phyloP scores from a whole-genome alignment of 179 eudicot genomes.

The Beta lomatogona region DNA sequence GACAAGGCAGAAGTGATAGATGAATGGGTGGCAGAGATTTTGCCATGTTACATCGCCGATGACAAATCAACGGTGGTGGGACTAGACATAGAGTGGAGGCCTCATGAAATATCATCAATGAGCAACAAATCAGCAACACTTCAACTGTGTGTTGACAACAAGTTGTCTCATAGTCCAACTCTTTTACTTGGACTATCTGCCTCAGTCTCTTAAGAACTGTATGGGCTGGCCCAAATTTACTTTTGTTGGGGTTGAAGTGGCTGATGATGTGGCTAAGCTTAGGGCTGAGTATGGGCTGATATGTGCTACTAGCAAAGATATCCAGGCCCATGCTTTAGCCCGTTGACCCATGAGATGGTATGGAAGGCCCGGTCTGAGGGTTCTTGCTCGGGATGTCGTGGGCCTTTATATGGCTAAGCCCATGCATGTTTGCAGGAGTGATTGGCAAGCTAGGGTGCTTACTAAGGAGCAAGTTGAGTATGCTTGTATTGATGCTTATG shows the following conservation, averaged over 20 bases:
- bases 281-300: constrained; percentile 50
- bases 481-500: too few species aligned
- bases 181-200: constrained; percentile 18
- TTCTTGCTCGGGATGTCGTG: too few species aligned
- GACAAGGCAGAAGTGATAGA: constrained; percentile 38
- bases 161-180: constrained; percentile 38
- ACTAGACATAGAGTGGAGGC: constrained; percentile 55
- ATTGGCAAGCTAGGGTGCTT: too few species aligned
- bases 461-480: neutral
- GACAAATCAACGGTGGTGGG: constrained; percentile 40
- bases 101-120: constrained; percentile 28
- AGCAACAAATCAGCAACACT: constrained; percentile 62
- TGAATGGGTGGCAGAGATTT: constrained; percentile 38
- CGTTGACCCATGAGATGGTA: too few species aligned
- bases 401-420: too few species aligned
- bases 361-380: too few species aligned
- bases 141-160: constrained; percentile 52
- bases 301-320: too few species aligned
- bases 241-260: constrained; percentile 57
- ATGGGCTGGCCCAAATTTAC: constrained; percentile 42
- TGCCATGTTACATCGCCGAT: constrained; percentile 5
- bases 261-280: constrained; percentile 45
- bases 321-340: too few species aligned
- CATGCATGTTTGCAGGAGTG: too few species aligned
- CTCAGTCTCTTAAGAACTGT: constrained; percentile 39